A percentile compares a stretch with the other conserved stretches of the same genome.
Conservation (phyloP, 2,329 filamentous ascomycete species). For the Ophiostoma sp. region DNA sequence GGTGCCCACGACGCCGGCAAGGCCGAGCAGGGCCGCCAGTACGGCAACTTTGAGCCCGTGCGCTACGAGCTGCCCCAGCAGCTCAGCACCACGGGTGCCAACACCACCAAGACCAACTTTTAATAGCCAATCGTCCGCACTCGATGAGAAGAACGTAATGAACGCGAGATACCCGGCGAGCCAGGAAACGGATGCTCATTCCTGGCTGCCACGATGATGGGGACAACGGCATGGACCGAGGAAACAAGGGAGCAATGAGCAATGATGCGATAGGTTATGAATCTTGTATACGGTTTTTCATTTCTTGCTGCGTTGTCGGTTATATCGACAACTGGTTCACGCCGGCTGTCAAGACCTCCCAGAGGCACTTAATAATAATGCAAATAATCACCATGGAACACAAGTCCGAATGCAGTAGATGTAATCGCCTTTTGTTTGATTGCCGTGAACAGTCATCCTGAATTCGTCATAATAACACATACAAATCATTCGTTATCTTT, state of each 20-base stretch:
- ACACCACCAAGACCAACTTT: slow-evolving; percentile 11
- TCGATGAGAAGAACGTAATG: neutral
- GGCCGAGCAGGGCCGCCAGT: slow-evolving; percentile 12
- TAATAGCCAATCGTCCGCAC: neutral
- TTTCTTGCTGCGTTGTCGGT: neutral
- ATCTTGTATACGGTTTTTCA: neutral
- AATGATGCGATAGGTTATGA: neutral
- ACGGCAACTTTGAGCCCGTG: slow-evolving; percentile 14
- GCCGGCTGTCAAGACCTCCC: neutral
- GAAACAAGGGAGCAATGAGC: neutral
- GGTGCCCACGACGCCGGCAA: slow-evolving; percentile 9
- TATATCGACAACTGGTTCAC: neutral
- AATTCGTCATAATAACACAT: no score
- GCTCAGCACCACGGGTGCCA: neutral
- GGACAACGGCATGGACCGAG: neutral
- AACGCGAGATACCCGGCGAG: neutral
- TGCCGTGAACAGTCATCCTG: no score
- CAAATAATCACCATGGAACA: no score
- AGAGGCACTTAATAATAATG: neutral
- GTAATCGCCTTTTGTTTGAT: no score
- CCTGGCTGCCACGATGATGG: slow-evolving; percentile 8
- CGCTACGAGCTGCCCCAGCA: slow-evolving; percentile 16
- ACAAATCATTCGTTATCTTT: neutral
- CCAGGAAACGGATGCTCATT: neutral
- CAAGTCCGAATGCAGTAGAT: no score